Percentiles rank a stretch among this genome's conserved stretches.
phyloP scores from a whole-genome alignment of 805 yeast genomes.

The Yarrowia bubula region DNA sequence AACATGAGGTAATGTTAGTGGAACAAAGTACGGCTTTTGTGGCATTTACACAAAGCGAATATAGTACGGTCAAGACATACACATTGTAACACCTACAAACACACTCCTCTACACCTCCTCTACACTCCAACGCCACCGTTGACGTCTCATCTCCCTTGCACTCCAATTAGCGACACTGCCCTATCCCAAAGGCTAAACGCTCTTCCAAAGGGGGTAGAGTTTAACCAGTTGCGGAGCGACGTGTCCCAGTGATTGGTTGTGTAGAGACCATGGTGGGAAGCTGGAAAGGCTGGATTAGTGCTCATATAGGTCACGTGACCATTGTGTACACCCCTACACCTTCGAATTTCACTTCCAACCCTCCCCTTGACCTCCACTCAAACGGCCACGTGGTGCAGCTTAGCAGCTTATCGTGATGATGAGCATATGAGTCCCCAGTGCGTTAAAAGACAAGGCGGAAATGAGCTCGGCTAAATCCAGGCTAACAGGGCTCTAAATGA shows the following conservation, averaged over 20 bases:
- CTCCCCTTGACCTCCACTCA: no score
- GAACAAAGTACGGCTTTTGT: no score
- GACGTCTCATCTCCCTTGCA: neutral
- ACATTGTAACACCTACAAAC: no score
- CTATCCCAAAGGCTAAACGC: neutral
- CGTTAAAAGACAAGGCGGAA: neutral
- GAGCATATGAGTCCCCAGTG: neutral
- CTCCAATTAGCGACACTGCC: neutral
- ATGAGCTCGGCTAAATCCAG: slow-evolving; percentile 1
- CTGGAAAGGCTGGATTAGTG: no score
- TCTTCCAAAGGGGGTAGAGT: slow-evolving; percentile 10
- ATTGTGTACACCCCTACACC: no score
- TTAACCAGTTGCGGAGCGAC: slow-evolving; percentile 17
- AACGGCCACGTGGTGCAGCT: neutral
- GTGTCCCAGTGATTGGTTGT: slow-evolving; percentile 10
- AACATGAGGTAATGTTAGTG: no score
- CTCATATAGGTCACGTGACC: no score
- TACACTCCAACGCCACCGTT: neutral
- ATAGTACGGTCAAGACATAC: no score
- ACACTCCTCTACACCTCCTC: no score
- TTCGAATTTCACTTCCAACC: no score
- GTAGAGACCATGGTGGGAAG: neutral
- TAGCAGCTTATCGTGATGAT: neutral
- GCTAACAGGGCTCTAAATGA: neutral
- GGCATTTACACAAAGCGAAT: no score